Percentiles rank a stretch among this genome's conserved stretches.
phyloP scores from a whole-genome alignment of 2,329 filamentous ascomycete genomes.

The Diaporthe amygdali region DNA sequence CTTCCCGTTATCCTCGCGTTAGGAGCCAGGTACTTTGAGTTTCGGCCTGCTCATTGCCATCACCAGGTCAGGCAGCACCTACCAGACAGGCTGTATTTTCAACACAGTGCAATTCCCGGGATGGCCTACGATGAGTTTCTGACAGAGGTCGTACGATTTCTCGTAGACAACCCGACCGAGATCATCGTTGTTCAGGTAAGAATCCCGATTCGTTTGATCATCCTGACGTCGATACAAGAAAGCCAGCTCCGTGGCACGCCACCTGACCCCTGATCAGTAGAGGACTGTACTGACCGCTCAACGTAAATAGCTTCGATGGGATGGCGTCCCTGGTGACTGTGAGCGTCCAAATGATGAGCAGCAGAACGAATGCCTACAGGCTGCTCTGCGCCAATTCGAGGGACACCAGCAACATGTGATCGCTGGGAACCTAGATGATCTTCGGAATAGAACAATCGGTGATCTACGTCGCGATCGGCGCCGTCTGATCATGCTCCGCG shows the following conservation, averaged over 20 bases:
- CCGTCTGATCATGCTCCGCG: constrained; percentile 43
- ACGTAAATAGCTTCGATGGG: constrained; percentile 38
- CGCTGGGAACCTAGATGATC: constrained; percentile 39
- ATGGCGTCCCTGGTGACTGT: constrained; percentile 54
- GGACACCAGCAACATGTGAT: constrained; percentile 31
- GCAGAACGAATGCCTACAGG: constrained; percentile 41
- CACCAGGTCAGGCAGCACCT: constrained; percentile 43
- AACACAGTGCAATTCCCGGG: constrained; percentile 55
- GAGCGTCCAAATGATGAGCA: constrained; percentile 46
- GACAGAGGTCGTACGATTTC: constrained; percentile 44
- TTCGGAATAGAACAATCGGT: constrained; percentile 37
- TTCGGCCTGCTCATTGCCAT: constrained; percentile 54
- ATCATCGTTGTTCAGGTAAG: constrained; percentile 55
- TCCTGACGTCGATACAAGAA: not conserved
- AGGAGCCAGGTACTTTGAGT: constrained; percentile 58
- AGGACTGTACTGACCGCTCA: not conserved
- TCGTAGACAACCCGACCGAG: constrained; percentile 45
- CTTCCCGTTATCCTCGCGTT: constrained; percentile 49
- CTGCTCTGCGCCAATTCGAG: constrained; percentile 36
- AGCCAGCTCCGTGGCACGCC: not conserved
- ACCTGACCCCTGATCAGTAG: too few species aligned
- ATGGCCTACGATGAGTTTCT: constrained; percentile 52
- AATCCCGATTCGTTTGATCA: not conserved
- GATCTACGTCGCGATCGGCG: constrained; percentile 40
- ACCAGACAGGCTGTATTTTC: constrained; percentile 54